Evolutionary conservation across 2,329 filamentous ascomycete species (phyloP).

Genomic region (Mycosphaerelloides madeirae): DNA sequence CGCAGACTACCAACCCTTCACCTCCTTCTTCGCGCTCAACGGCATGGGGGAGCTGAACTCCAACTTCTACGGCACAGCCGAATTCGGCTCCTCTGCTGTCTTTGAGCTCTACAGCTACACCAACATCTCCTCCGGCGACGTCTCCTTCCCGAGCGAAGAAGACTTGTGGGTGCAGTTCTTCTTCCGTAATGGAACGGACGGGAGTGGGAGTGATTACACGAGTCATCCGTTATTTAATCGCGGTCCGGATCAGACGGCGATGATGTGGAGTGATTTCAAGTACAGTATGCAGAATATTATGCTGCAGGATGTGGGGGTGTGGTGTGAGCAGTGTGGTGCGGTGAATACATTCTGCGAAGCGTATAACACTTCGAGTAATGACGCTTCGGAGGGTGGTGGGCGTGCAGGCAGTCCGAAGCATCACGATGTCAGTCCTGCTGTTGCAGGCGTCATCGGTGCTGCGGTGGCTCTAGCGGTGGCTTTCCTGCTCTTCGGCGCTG

Average conservation of each 20-base stretch:
- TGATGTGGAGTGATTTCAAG: constrained; percentile 50
- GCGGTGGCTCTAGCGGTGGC: constrained; percentile 47
- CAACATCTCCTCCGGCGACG: constrained; percentile 17
- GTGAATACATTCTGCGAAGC: constrained; percentile 38
- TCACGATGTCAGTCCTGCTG: constrained; percentile 32
- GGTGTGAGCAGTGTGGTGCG: constrained; percentile 50
- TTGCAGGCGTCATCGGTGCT: constrained; percentile 55
- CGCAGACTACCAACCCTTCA: constrained; percentile 46
- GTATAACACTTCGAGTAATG: constrained; percentile 34
- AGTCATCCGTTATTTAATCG: constrained; percentile 50
- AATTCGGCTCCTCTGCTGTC: constrained; percentile 45
- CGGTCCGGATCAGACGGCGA: constrained; percentile 42
- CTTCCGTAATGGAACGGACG: constrained; percentile 53
- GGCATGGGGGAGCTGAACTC: constrained; percentile 36
- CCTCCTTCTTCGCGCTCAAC: constrained; percentile 48
- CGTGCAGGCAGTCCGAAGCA: neutral
- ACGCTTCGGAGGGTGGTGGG: neutral
- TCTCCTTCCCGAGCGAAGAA: constrained; percentile 35
- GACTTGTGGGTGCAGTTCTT: constrained; percentile 54
- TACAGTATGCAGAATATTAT: constrained; percentile 41
- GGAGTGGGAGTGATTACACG: constrained; percentile 26
- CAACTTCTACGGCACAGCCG: constrained; percentile 48
- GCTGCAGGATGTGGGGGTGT: constrained; percentile 43
- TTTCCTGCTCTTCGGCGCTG: constrained; percentile 38
- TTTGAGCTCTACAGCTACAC: constrained; percentile 50